A percentile compares a stretch with the other conserved stretches of the same genome.
phyloP scores from a whole-genome alignment of 106 monocot genomes.

The Posidonia australis region DNA sequence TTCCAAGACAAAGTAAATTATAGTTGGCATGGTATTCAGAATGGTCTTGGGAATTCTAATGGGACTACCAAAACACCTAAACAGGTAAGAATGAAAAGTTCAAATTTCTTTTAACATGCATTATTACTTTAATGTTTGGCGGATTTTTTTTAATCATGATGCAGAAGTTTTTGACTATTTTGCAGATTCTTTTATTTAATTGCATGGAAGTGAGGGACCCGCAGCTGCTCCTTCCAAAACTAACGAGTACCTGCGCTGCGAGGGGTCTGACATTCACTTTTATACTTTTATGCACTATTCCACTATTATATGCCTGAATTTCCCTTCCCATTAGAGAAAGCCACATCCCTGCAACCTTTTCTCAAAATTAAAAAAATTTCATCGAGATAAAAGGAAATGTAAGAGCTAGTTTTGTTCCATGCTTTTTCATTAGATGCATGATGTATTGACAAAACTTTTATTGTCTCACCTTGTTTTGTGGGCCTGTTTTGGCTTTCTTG shows the following conservation, averaged over 20 bases:
- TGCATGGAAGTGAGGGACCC: conserved; percentile 93
- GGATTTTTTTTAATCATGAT: neutral
- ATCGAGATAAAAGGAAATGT: no score
- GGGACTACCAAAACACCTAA: conserved; percentile 26
- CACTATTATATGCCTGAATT: no score
- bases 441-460: no score
- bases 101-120: neutral
- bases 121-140: neutral
- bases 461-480: no score
- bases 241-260: conserved; percentile 41
- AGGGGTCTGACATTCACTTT: conserved; percentile 24
- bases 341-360: no score
- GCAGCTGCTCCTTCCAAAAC: conserved; percentile 52
- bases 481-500: no score
- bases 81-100: conserved; percentile 24
- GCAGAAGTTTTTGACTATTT: neutral
- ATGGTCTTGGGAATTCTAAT: neutral
- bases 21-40: neutral
- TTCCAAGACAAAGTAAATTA: neutral
- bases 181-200: conserved; percentile 78
- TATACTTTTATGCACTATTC: no score
- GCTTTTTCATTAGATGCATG: no score
- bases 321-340: no score
- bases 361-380: no score
- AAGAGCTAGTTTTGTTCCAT: no score